These are phyloP conservation scores for Phytophthora crassamura DNA, from an alignment of 352 stramenopile species.

Conservation along the genomic window DNA sequence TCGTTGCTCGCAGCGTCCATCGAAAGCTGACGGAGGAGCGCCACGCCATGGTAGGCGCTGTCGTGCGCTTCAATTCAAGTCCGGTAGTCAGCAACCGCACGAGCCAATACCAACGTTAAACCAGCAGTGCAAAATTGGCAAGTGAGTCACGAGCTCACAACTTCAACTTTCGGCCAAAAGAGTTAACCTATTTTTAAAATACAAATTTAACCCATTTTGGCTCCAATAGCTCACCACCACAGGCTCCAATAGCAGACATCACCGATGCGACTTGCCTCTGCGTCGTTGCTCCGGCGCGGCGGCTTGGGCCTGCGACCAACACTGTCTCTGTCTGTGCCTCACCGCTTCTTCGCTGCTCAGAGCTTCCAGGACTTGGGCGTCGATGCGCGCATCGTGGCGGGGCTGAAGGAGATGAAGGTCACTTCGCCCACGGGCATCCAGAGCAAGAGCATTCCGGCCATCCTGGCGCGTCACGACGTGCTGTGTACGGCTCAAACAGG, in stretches of 20 bases:
- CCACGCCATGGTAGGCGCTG: conserved; percentile 5
- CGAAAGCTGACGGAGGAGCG: conserved; percentile 5
- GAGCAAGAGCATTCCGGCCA: conserved; percentile 53
- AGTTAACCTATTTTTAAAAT: no score
- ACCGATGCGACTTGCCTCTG: conserved; percentile 8
- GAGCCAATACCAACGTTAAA: neutral
- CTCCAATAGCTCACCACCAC: conserved; percentile 5
- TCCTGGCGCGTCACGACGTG: conserved; percentile 58
- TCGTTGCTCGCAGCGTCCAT: conserved; percentile 13
- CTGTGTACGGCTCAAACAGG: conserved; percentile 72
- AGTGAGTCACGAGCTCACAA: no score
- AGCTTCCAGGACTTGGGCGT: conserved; percentile 56
- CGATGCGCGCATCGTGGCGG: conserved; percentile 44
- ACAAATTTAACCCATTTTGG: no score
- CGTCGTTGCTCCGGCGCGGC: conserved; percentile 14
- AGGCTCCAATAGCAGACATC: neutral
- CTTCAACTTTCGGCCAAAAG: no score
- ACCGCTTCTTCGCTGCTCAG: conserved; percentile 13
- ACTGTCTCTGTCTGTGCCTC: neutral
- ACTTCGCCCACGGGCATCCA: conserved; percentile 60
- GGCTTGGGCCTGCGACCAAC: conserved; percentile 1
- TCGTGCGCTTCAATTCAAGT: conserved; percentile 16
- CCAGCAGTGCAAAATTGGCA: no score
- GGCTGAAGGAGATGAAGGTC: conserved; percentile 59
- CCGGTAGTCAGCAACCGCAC: neutral